Evolutionary conservation across 1,284 basidiomycete species (phyloP), one percentile per base, ranked within the genome.

Genomic region (Paramarasmius palmivorus): DNA sequence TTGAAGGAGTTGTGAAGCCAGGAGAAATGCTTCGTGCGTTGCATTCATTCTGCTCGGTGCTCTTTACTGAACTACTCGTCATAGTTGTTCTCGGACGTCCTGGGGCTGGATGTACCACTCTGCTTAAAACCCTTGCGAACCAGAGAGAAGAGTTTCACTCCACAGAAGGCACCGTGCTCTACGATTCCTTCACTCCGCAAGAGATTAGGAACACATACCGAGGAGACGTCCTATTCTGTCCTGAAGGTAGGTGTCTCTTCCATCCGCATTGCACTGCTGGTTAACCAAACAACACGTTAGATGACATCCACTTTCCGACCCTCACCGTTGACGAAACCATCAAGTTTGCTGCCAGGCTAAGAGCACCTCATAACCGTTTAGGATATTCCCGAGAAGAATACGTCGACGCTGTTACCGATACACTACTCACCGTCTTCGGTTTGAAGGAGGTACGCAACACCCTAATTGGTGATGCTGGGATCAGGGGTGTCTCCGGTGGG

Each of bases 401-500:
- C 55, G 64, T 69, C 15, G 68, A 68, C 10, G 66, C 62, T 34
- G 68, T 78, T 2, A 80, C 80, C 0, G 76, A 81, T 32, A 73
- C 86, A n/a, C 61, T 89, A 5, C 73, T 81, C 47, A 88, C 83
- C 4, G 75, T 89, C 29, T 86, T 92, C 57, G 88, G 89, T 46
- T 73, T 93, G 52, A 69, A 75, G 7, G 88, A 89, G 61, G 74
- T 73, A 3, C 73, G 71, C 59, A 70, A 77, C 34, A 85, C 82
- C 0, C 74, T 74, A 20, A 88, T 93, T 45, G 91, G 91, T 7
- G 83, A 91, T 68, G 83, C 83, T 9, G 78, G 77, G 19, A 77
- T 92, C n/a, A 76, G 88, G 4, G 90, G 90, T 54, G 83, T 92
- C 8, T 84, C 82, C 45, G 90, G 90, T 17, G 90, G 91, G n/a